A percentile compares a stretch with the other conserved stretches of the same genome.
phyloP scores from a whole-genome alignment of 768 basidiomycete genomes.

The Boletellus emodensis region DNA sequence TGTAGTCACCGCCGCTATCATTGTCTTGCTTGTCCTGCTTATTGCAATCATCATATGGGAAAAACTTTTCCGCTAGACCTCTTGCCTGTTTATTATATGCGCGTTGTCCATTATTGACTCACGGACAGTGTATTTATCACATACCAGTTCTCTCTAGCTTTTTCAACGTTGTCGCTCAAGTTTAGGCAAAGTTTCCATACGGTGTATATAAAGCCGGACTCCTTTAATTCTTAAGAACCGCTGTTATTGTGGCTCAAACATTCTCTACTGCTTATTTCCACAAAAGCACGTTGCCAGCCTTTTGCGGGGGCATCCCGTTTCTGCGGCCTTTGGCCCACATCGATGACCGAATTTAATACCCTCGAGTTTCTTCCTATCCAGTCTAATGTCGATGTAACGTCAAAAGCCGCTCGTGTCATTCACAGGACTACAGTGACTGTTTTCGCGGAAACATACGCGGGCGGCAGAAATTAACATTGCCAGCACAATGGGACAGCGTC shows the following conservation, averaged over 20 bases:
- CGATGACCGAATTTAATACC: background rate
- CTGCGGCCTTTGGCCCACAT: conserved; percentile 15
- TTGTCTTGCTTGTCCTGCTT: conserved; percentile 77
- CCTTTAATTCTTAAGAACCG: conserved; percentile 12
- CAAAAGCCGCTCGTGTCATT: conserved; percentile 21
- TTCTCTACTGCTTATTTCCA: conserved; percentile 19
- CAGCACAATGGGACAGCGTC: conserved; percentile 15
- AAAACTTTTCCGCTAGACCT: conserved; percentile 52
- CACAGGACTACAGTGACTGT: too few relatives aligned
- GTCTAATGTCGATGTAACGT: conserved; percentile 17
- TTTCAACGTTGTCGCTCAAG: background rate
- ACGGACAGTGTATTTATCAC: conserved; percentile 28
- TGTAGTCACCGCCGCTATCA: conserved; percentile 81
- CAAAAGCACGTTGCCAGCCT: conserved; percentile 25
- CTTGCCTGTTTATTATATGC: conserved; percentile 14
- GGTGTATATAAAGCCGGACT: conserved; percentile 34
- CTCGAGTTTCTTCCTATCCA: conserved; percentile 19
- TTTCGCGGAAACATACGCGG: background rate
- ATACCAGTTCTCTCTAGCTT: conserved; percentile 11
- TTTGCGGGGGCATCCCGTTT: conserved; percentile 18
- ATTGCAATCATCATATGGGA: conserved; percentile 80
- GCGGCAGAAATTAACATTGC: conserved; percentile 23
- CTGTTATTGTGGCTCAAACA: background rate
- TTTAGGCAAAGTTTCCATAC: conserved; percentile 11
- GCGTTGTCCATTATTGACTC: conserved; percentile 11